A percentile compares a stretch with the other conserved stretches of the same genome.
phyloP scores from a whole-genome alignment of 2,329 filamentous ascomycete species.

The Rutstroemia sydowiana region DNA sequence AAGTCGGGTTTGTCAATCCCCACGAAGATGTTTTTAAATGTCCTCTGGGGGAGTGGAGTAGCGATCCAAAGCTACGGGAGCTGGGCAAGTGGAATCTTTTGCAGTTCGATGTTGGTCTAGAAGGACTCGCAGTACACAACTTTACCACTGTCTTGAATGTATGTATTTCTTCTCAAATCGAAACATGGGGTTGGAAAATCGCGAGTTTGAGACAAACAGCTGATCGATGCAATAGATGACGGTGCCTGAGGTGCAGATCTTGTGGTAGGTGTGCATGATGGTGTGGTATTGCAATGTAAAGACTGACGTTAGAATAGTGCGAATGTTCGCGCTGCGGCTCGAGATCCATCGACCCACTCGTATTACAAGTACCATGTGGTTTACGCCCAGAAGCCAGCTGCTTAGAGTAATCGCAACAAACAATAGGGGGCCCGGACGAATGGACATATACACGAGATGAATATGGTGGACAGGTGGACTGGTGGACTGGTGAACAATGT shows the following conservation, averaged over 20 bases:
- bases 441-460: too few species aligned
- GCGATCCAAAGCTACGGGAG: slow-evolving; percentile 26
- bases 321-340: slow-evolving; percentile 14
- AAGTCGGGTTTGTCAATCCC: slow-evolving; percentile 29
- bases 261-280: slow-evolving; percentile 14
- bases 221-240: slow-evolving; percentile 18
- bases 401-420: too few species aligned
- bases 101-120: slow-evolving; percentile 22
- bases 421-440: too few species aligned
- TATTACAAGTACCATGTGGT: slow-evolving; percentile 18
- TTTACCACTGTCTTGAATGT: slow-evolving; percentile 23
- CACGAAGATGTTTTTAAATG: slow-evolving; percentile 23
- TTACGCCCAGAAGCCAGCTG: slow-evolving; percentile 9
- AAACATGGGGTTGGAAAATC: not conserved
- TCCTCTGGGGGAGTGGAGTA: slow-evolving; percentile 31
- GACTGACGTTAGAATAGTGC: slow-evolving; percentile 16
- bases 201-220: slow-evolving; percentile 7
- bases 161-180: slow-evolving; percentile 14
- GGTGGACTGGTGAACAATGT: too few species aligned
- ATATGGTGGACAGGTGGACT: too few species aligned
- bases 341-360: slow-evolving; percentile 17
- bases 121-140: slow-evolving; percentile 22
- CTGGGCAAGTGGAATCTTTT: slow-evolving; percentile 22
- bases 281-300: not conserved
- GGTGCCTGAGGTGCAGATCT: slow-evolving; percentile 19